Evolutionary conservation across 1,284 basidiomycete species (phyloP).

Genomic region (Ganoderma sinense): DNA sequence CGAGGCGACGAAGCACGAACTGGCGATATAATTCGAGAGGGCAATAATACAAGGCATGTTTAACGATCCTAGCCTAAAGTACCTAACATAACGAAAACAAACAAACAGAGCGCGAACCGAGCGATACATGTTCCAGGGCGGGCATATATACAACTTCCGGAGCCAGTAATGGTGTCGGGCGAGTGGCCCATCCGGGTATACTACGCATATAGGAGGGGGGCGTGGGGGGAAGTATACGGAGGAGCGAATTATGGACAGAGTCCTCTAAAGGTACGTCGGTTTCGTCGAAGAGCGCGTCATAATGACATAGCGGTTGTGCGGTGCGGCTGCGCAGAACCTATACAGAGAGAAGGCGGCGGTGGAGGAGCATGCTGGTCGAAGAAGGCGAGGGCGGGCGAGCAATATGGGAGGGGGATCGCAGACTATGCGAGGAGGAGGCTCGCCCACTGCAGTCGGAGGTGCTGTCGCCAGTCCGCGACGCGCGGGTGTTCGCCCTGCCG

Average conservation of each 20-base stretch:
- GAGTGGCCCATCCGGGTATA: conserved; percentile 23
- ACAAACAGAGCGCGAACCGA: conserved; percentile 12
- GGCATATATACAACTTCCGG: conserved; percentile 16
- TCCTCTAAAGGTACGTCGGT: conserved; percentile 21
- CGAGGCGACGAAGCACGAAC: not conserved
- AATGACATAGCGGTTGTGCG: not conserved
- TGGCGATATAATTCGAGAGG: not conserved
- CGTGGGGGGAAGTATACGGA: not conserved
- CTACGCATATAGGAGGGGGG: conserved; percentile 11
- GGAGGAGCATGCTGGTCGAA: not conserved
- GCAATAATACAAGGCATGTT: conserved; percentile 17
- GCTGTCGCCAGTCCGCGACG: conserved; percentile 69
- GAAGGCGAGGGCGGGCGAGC: not conserved
- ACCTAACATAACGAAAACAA: conserved; percentile 10
- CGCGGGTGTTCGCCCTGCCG: conserved; percentile 45
- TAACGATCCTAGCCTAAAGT: conserved; percentile 10
- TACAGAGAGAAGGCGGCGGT: not conserved
- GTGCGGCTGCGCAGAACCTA: not conserved
- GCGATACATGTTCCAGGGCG: conserved; percentile 19
- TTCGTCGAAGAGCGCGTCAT: not conserved
- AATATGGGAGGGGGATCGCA: not conserved
- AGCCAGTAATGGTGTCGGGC: not conserved
- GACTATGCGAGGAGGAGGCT: conserved; percentile 60
- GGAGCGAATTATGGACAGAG: conserved; percentile 4
- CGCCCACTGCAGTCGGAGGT: conserved; percentile 59